Evolutionary conservation across 148 eudicot genomes (phyloP).

Genomic region (Dysphania ambrosioides): DNA sequence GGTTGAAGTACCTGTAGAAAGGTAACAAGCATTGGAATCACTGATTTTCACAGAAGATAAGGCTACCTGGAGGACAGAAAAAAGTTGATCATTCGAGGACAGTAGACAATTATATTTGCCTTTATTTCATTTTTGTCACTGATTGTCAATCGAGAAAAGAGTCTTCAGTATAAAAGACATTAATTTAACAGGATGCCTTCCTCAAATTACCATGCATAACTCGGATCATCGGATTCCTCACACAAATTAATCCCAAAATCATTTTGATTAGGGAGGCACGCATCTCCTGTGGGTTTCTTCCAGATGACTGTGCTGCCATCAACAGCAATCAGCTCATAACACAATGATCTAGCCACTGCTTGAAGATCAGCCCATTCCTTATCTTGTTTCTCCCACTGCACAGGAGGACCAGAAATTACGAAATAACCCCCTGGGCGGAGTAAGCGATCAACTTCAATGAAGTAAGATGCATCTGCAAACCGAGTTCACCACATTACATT

Average conservation of each 20-base stretch:
- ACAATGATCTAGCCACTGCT: slow-evolving; percentile 86
- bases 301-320: slow-evolving; percentile 94
- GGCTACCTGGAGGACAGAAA: neutral
- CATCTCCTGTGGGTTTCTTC: slow-evolving; percentile 78
- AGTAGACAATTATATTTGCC: neutral
- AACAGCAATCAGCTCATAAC: slow-evolving; percentile 88
- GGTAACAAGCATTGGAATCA: slow-evolving; percentile 12
- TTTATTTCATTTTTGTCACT: neutral
- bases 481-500: slow-evolving; percentile 11
- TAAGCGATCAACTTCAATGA: slow-evolving; percentile 87
- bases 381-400: slow-evolving; percentile 90
- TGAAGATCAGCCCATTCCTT: slow-evolving; percentile 99
- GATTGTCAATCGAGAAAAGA: neutral
- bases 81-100: neutral
- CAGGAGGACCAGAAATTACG: slow-evolving; percentile 99
- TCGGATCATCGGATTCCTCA: slow-evolving; percentile 76
- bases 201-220: slow-evolving; percentile 68
- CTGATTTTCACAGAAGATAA: neutral
- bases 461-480: slow-evolving; percentile 90
- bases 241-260: slow-evolving; percentile 76
- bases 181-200: neutral
- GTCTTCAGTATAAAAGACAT: neutral
- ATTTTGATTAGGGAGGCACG: slow-evolving; percentile 81
- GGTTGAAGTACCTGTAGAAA: slow-evolving; percentile 67
- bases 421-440: slow-evolving; percentile 95